A percentile compares a stretch with the other conserved stretches of the same genome.
These are phyloP conservation scores for Basipetospora chlamydospora DNA, from an alignment of 2,329 filamentous ascomycete species.

Conservation along the genomic window DNA sequence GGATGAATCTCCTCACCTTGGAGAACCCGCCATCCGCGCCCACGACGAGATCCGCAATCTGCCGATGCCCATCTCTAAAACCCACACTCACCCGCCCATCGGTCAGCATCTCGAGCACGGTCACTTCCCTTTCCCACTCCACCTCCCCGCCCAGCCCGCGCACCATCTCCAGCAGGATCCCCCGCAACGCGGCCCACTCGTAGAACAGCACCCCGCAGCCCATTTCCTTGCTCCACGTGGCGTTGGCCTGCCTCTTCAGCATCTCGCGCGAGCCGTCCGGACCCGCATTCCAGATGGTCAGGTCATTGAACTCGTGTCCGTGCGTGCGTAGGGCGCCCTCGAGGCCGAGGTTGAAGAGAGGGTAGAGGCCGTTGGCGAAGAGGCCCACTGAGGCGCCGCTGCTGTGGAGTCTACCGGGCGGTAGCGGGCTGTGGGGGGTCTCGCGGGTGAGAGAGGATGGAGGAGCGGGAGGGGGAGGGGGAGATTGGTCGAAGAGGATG, in stretches of 20 bases:
- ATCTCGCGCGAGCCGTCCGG: not conserved
- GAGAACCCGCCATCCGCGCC: slow-evolving; percentile 13
- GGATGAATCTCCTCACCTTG: slow-evolving; percentile 10
- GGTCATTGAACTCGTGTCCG: slow-evolving; percentile 3
- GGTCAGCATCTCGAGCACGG: not conserved
- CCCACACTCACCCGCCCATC: not conserved
- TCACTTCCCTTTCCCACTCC: slow-evolving; percentile 10
- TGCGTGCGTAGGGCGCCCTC: slow-evolving; percentile 7
- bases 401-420: slow-evolving; percentile 8
- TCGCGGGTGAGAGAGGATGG: too few relatives aligned
- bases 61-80: not conserved
- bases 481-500: slow-evolving; percentile 7
- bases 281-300: slow-evolving; percentile 3
- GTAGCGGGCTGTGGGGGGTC: too few relatives aligned
- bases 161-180: slow-evolving; percentile 9
- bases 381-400: slow-evolving; percentile 12
- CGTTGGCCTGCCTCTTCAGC: slow-evolving; percentile 7
- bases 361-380: slow-evolving; percentile 12
- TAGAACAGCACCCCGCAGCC: slow-evolving; percentile 11
- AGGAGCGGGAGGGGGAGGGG: not conserved
- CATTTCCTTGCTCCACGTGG: slow-evolving; percentile 11
- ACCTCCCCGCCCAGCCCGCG: slow-evolving; percentile 9
- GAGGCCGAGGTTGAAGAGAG: slow-evolving; percentile 10
- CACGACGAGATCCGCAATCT: slow-evolving; percentile 10
- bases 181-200: slow-evolving; percentile 10